phyloP scores from a whole-genome alignment of 2,329 filamentous ascomycete genomes.

The Chalaropsis ovoidea region DNA sequence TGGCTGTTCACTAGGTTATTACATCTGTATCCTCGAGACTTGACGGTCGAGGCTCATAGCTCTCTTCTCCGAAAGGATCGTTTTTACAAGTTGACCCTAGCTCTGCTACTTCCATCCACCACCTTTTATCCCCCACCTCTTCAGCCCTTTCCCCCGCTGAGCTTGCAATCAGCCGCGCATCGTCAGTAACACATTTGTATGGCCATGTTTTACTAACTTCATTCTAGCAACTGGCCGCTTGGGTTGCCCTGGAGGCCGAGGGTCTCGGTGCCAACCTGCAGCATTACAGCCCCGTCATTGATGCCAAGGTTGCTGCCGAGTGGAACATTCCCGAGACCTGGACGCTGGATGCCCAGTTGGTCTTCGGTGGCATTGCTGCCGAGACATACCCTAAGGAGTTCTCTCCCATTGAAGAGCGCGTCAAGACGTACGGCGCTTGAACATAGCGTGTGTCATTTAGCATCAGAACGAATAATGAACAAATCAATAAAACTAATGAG shows the following conservation, averaged over 20 bases:
- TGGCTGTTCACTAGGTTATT: neutral
- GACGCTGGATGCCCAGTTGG: slow-evolving; percentile 72
- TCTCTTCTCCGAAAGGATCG: neutral
- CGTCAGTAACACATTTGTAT: neutral
- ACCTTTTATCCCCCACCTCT: too few species aligned
- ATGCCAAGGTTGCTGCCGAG: slow-evolving; percentile 55
- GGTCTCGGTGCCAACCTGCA: slow-evolving; percentile 82
- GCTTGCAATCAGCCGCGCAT: neutral
- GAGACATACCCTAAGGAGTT: slow-evolving; percentile 54
- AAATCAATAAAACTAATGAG: neutral
- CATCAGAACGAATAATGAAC: neutral
- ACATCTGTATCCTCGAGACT: neutral
- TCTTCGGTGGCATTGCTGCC: slow-evolving; percentile 59
- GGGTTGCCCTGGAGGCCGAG: slow-evolving; percentile 73
- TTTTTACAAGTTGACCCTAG: neutral
- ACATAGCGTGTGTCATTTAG: too few species aligned
- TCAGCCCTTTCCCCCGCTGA: neutral
- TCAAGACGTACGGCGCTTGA: slow-evolving; percentile 53
- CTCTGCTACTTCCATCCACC: neutral
- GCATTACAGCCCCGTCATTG: slow-evolving; percentile 84
- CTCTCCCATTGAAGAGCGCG: slow-evolving; percentile 53
- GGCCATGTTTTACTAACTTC: slow-evolving; percentile 5
- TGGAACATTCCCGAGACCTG: slow-evolving; percentile 65
- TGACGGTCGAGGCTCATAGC: neutral
- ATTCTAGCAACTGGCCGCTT: slow-evolving; percentile 58